Evolutionary conservation across 1,284 basidiomycete genomes (phyloP).

Genomic region (Vanrija sp.): DNA sequence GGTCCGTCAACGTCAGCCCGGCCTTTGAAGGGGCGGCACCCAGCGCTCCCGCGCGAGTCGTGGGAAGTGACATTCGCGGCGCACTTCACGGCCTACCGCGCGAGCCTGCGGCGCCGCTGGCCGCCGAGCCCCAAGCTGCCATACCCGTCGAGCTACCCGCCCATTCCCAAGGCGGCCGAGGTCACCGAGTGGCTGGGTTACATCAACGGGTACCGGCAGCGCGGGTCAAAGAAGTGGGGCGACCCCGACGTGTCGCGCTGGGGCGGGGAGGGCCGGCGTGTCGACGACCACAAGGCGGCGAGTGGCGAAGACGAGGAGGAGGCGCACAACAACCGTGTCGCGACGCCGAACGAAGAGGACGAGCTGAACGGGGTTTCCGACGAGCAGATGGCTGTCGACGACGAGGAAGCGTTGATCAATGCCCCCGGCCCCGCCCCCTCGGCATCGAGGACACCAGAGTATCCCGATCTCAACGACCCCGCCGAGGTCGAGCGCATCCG

Average conservation of each 20-base stretch:
- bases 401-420: constrained; percentile 6
- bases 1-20: neutral
- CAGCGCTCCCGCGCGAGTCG: constrained; percentile 29
- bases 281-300: constrained; percentile 9
- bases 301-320: constrained; percentile 21
- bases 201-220: constrained; percentile 10
- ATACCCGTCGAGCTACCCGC: constrained; percentile 18
- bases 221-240: neutral
- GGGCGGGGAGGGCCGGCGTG: constrained; percentile 8
- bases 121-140: constrained; percentile 9
- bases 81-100: constrained; percentile 26
- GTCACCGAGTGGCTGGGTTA: constrained; percentile 9
- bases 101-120: constrained; percentile 11
- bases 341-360: neutral
- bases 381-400: constrained; percentile 1
- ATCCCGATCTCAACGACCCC: too few relatives aligned
- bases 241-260: neutral
- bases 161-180: constrained; percentile 12
- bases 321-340: constrained; percentile 4
- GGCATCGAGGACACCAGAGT: neutral
- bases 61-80: constrained; percentile 30
- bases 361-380: constrained; percentile 1
- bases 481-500: neutral
- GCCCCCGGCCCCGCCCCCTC: neutral
- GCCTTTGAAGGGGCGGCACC: constrained; percentile 2